Conservation (phyloP, 768 basidiomycete genomes). For the Tulasnella sp. region DNA sequence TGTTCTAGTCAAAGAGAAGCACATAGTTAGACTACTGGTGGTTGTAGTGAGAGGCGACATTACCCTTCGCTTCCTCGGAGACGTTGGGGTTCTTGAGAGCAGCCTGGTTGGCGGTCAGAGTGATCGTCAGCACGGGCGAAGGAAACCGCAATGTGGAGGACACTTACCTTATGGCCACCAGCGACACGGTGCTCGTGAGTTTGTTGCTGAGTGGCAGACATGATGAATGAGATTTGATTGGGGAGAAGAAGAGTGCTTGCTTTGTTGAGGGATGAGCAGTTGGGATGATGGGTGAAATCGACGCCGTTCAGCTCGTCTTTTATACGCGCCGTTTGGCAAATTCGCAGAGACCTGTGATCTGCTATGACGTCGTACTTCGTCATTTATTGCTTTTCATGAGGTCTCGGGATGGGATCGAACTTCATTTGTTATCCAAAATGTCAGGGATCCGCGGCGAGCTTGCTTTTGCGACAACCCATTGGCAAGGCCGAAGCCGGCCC, state of each 20-base stretch:
- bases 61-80: slow-evolving; percentile 23
- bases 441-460: no score
- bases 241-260: neutral
- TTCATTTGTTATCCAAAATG: no score
- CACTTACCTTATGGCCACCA: slow-evolving; percentile 21
- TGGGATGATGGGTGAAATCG: neutral
- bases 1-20: neutral
- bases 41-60: no score
- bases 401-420: neutral
- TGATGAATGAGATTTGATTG: no score
- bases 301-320: neutral
- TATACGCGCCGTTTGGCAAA: neutral
- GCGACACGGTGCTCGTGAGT: slow-evolving; percentile 15
- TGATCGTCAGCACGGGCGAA: neutral
- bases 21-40: neutral
- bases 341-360: neutral
- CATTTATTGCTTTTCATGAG: neutral
- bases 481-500: neutral
- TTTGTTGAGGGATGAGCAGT: no score
- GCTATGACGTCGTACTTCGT: neutral
- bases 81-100: slow-evolving; percentile 24
- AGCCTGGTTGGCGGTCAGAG: slow-evolving; percentile 9
- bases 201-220: neutral
- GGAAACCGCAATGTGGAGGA: neutral
- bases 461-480: no score